Conservation (phyloP, 2,329 filamentous ascomycete genomes). For the Orbilia blumenaviensis region DNA sequence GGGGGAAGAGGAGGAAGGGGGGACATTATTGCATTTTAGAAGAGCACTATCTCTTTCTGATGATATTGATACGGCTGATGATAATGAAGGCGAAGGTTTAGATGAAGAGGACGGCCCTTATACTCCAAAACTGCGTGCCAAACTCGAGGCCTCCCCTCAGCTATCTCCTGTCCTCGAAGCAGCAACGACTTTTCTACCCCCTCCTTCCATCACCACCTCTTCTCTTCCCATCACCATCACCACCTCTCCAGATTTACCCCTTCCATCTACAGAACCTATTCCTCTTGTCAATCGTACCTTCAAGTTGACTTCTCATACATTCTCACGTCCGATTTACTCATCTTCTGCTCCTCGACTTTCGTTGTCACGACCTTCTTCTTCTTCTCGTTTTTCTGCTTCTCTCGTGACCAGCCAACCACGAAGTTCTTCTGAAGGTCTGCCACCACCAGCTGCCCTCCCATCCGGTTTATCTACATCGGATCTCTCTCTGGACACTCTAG, state of each 20-base stretch:
- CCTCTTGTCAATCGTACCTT: slow-evolving; percentile 12
- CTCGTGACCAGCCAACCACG: not conserved
- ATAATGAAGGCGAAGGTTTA: slow-evolving; percentile 34
- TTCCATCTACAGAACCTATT: slow-evolving; percentile 6
- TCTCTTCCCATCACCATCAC: not conserved
- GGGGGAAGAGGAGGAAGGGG: not conserved
- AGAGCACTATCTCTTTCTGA: not conserved
- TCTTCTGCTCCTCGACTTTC: not conserved
- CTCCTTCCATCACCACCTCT: not conserved
- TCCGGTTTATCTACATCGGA: not conserved
- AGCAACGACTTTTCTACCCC: not conserved
- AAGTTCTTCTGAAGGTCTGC: not conserved
- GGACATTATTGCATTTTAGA: not conserved
- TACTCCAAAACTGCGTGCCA: slow-evolving; percentile 45
- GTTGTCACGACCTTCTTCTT: not conserved
- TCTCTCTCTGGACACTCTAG: not conserved
- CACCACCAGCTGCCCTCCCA: not conserved
- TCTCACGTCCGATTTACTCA: not conserved
- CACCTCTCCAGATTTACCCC: not conserved
- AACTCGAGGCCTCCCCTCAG: slow-evolving; percentile 43
- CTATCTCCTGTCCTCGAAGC: slow-evolving; percentile 26
- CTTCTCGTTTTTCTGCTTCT: not conserved
- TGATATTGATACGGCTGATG: not conserved
- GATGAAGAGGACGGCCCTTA: slow-evolving; percentile 33
- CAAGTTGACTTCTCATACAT: not conserved